Evolutionary conservation across 768 basidiomycete genomes (phyloP).

Genomic region (Pleurotus djamor): DNA sequence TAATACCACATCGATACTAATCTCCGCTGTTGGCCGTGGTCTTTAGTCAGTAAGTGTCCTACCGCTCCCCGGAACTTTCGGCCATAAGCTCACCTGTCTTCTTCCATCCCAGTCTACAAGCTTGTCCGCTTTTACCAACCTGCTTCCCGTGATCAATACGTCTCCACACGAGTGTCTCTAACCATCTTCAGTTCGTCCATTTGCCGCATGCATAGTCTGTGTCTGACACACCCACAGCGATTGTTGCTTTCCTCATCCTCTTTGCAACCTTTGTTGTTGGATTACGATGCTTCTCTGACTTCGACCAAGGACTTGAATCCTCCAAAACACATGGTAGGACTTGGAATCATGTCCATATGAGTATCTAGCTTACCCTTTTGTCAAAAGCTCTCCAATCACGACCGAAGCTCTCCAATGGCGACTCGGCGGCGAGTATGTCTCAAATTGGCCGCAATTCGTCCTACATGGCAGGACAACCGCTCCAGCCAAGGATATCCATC

Average conservation of each 20-base stretch:
- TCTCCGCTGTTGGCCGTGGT: not conserved
- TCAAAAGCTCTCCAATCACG: slow-evolving; percentile 37
- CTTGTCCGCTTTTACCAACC: slow-evolving; percentile 82
- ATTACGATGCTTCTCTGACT: slow-evolving; percentile 77
- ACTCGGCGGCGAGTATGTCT: slow-evolving; percentile 41
- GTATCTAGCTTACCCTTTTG: slow-evolving; percentile 13
- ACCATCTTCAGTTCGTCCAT: slow-evolving; percentile 71
- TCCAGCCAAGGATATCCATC: slow-evolving; percentile 73
- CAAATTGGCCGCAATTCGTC: slow-evolving; percentile 35
- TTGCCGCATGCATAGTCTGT: not conserved
- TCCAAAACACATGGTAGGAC: slow-evolving; percentile 77
- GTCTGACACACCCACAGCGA: slow-evolving; percentile 39
- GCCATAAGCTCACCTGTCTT: not conserved
- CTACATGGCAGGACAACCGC: slow-evolving; percentile 51
- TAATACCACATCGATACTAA: not conserved
- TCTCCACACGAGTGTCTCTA: slow-evolving; percentile 74
- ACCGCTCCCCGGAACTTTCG: not conserved
- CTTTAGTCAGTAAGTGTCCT: slow-evolving; percentile 35
- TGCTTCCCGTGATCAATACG: slow-evolving; percentile 47
- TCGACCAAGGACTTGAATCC: slow-evolving; percentile 71
- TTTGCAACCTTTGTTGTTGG: slow-evolving; percentile 76
- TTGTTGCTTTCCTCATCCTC: slow-evolving; percentile 73
- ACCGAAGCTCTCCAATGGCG: slow-evolving; percentile 36
- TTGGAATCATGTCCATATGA: too few relatives aligned
- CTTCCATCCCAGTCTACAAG: slow-evolving; percentile 62